Evolutionary conservation across 116 monocot genomes (phyloP).

Genomic region (Papilionanthe hybrid): DNA sequence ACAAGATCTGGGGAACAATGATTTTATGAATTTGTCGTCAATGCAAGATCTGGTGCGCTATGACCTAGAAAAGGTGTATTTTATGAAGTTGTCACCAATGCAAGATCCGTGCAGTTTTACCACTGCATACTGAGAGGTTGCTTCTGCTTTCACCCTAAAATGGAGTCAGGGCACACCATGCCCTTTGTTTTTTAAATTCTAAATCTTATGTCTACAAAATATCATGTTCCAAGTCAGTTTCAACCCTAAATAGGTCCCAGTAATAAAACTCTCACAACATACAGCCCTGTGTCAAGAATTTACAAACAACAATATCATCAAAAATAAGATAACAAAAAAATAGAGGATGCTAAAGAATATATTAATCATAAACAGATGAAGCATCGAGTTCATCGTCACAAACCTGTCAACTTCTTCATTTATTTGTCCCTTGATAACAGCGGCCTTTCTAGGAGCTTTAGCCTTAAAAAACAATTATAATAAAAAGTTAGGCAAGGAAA

Average conservation of each 20-base stretch:
- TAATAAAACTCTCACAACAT: neutral
- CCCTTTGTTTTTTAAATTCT: neutral
- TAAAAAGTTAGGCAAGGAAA: constrained; percentile 2
- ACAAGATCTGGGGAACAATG: no score
- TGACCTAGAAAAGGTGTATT: no score
- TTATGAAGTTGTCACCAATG: no score
- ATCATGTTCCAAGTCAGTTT: neutral
- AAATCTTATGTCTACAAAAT: neutral
- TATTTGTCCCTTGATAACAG: constrained; percentile 60
- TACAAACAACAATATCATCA: neutral
- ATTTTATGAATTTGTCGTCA: no score
- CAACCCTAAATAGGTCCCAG: neutral
- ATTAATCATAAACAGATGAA: neutral
- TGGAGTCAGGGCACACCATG: neutral
- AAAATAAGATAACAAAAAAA: neutral
- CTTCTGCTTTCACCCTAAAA: neutral
- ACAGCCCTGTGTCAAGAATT: neutral
- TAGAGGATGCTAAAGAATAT: neutral
- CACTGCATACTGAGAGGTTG: neutral
- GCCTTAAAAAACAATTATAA: constrained; percentile 30
- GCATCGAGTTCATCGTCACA: neutral
- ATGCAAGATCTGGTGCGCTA: no score
- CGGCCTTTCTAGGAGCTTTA: constrained; percentile 73
- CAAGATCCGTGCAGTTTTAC: no score
- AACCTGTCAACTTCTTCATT: constrained; percentile 86